These are phyloP conservation scores for Beta lomatogona DNA, from an alignment of 179 eudicot species.

Conservation along the genomic window DNA sequence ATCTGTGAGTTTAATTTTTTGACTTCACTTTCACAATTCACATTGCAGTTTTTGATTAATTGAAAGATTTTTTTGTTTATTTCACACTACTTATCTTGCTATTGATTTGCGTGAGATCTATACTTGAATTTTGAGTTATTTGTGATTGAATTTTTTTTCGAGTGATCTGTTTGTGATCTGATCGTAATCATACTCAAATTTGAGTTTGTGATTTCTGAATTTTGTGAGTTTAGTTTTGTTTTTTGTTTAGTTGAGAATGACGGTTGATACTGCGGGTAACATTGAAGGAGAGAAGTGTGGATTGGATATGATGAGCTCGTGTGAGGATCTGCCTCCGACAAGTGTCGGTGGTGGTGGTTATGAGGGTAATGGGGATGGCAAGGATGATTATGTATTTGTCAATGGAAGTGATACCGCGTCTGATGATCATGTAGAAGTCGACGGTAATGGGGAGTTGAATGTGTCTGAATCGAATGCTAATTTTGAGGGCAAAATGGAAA, in stretches of 20 bases:
- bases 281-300: conserved; percentile 40
- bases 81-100: neutral
- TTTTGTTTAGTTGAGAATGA: conserved; percentile 30
- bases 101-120: conserved; percentile 14
- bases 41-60: conserved; percentile 7
- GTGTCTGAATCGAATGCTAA: conserved; percentile 14
- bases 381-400: conserved; percentile 57
- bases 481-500: conserved; percentile 17
- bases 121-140: neutral
- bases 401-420: conserved; percentile 36
- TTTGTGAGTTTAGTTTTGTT: neutral
- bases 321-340: conserved; percentile 40
- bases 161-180: conserved; percentile 36
- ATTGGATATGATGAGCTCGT: conserved; percentile 47
- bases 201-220: neutral
- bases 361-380: conserved; percentile 31
- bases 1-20: conserved; percentile 8
- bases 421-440: conserved; percentile 35
- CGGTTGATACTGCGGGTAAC: conserved; percentile 45
- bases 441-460: conserved; percentile 21
- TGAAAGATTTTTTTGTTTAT: neutral
- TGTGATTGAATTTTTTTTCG: conserved; percentile 6
- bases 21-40: conserved; percentile 5
- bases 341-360: conserved; percentile 20
- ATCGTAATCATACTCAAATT: conserved; percentile 3